Percentiles rank a stretch among this genome's conserved stretches.
phyloP scores from a whole-genome alignment of 495 filamentous ascomycete genomes.

The Daldinia bambusicola region DNA sequence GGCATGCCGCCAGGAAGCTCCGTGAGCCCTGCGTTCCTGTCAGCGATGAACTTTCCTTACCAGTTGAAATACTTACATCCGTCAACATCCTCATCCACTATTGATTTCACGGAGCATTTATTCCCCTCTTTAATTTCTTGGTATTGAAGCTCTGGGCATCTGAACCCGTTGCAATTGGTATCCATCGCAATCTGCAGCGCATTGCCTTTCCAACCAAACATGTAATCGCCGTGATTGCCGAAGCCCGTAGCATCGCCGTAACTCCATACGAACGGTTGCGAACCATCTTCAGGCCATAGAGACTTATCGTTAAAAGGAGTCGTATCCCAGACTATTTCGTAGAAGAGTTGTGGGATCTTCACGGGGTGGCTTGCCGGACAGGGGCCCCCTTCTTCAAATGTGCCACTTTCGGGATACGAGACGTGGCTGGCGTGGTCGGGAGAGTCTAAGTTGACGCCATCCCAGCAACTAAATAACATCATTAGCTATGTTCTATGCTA shows the following conservation, averaged over 20 bases:
- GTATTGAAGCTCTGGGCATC: constrained; percentile 34
- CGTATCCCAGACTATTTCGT: constrained; percentile 55
- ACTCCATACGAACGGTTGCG: constrained; percentile 58
- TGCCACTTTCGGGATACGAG: constrained; percentile 45
- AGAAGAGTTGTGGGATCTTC: constrained; percentile 51
- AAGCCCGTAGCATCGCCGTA: constrained; percentile 51
- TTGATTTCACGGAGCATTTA: constrained; percentile 42
- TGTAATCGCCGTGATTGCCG: constrained; percentile 44
- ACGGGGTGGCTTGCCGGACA: constrained; percentile 52
- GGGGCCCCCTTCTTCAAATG: constrained; percentile 45
- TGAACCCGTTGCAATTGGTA: constrained; percentile 39
- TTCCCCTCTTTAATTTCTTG: constrained; percentile 48
- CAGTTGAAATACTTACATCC: constrained; percentile 44
- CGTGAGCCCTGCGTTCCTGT: constrained; percentile 30
- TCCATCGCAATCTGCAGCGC: constrained; percentile 46
- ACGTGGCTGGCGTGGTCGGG: constrained; percentile 42
- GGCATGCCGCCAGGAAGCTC: constrained; percentile 45
- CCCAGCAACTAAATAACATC: constrained; percentile 35
- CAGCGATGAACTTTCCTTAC: not conserved
- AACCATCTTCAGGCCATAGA: constrained; percentile 55
- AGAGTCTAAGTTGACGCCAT: constrained; percentile 44
- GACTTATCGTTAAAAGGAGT: constrained; percentile 51
- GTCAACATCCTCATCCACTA: constrained; percentile 47
- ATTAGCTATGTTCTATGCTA: not conserved
- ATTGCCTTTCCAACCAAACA: constrained; percentile 48